phyloP scores from a whole-genome alignment of 2,329 filamentous ascomycete genomes.

The Emericellopsis atlantica region DNA sequence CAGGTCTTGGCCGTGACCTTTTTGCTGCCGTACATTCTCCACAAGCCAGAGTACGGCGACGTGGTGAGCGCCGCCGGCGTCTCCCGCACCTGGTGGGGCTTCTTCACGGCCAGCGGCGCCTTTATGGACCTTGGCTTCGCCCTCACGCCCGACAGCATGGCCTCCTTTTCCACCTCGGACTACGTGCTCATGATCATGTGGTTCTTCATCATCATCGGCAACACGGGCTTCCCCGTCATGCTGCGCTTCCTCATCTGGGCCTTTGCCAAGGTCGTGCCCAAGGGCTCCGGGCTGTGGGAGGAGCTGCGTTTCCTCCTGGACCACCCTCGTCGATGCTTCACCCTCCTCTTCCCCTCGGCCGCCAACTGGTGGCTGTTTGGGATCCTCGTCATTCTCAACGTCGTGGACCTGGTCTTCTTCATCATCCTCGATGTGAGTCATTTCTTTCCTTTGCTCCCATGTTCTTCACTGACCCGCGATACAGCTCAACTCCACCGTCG shows the following conservation, averaged over 20 bases:
- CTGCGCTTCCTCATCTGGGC: conserved; percentile 88
- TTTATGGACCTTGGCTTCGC: conserved; percentile 96
- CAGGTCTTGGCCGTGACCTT: conserved; percentile 63
- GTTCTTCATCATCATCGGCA: conserved; percentile 87
- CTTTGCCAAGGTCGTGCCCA: conserved; percentile 52
- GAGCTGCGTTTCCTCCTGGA: conserved; percentile 85
- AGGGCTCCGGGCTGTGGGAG: conserved; percentile 65
- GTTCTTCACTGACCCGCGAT: not conserved
- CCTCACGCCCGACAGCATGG: conserved; percentile 87
- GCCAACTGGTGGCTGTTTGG: conserved; percentile 95
- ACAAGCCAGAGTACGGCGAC: conserved; percentile 46
- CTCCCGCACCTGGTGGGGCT: conserved; percentile 74
- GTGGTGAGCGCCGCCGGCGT: conserved; percentile 51
- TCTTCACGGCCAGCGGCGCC: conserved; percentile 77
- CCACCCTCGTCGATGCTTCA: conserved; percentile 93
- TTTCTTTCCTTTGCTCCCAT: not conserved
- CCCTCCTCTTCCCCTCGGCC: conserved; percentile 75
- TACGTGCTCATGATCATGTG: conserved; percentile 66
- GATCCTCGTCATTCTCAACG: conserved; percentile 72
- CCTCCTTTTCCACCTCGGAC: conserved; percentile 67
- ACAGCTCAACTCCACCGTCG: conserved; percentile 57
- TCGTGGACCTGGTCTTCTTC: conserved; percentile 79
- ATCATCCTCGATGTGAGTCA: conserved; percentile 72
- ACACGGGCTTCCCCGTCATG: conserved; percentile 92
- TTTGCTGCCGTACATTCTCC: conserved; percentile 69